A percentile compares a stretch with the other conserved stretches of the same genome.
Conservation (phyloP, 2,329 filamentous ascomycete genomes). For the Cadophora sp. region DNA sequence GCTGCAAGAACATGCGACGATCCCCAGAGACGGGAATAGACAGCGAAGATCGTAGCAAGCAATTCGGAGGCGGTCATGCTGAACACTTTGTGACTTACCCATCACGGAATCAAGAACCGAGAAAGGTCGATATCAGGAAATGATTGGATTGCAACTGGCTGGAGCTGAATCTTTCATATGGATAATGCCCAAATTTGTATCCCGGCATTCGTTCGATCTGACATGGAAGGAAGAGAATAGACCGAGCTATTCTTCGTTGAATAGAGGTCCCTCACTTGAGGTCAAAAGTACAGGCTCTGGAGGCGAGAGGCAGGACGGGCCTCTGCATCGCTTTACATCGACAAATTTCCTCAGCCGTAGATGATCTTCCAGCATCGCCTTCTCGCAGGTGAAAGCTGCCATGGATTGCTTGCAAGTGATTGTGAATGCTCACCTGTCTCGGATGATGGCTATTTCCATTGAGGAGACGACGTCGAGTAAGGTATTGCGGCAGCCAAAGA, state of each 20-base stretch:
- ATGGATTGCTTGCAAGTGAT: too few relatives aligned
- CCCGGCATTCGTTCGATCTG: background rate
- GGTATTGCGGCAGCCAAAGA: too few relatives aligned
- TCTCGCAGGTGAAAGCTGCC: too few relatives aligned
- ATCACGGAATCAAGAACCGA: background rate
- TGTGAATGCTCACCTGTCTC: too few relatives aligned
- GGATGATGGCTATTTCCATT: background rate
- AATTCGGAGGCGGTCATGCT: background rate
- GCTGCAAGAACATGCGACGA: background rate
- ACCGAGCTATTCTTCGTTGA: background rate
- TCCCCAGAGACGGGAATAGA: background rate
- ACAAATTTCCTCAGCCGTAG: background rate
- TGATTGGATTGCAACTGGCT: background rate
- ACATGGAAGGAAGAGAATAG: background rate
- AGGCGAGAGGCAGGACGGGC: background rate
- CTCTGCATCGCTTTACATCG: background rate
- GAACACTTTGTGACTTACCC: background rate
- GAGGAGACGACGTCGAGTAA: too few relatives aligned
- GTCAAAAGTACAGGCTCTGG: background rate
- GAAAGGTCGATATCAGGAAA: background rate
- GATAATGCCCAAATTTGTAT: background rate
- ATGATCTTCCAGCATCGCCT: background rate
- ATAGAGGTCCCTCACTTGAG: too few relatives aligned
- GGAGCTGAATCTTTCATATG: background rate
- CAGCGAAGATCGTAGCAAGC: background rate